phyloP scores from a whole-genome alignment of 129 eudicot species.

The Heracleum sosnowskyi region DNA sequence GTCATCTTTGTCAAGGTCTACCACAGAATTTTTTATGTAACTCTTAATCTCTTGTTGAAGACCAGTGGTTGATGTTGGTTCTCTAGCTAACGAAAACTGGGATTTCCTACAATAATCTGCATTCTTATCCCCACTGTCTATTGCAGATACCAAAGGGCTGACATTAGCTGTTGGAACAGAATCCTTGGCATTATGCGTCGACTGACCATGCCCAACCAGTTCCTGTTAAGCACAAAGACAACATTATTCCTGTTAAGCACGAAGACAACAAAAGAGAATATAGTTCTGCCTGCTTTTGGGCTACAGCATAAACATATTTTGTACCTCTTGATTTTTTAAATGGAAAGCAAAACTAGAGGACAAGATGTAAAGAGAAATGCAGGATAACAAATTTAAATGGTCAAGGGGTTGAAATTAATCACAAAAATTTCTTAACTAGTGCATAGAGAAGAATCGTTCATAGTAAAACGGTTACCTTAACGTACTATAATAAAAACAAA shows the following conservation, averaged over 20 bases:
- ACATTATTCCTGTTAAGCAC: constrained; percentile 10
- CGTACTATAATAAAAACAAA: not conserved
- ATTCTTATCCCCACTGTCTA: constrained; percentile 10
- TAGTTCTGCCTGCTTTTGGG: not conserved
- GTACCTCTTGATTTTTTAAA: not conserved
- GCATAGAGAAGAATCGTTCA: not conserved
- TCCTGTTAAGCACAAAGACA: constrained; percentile 14
- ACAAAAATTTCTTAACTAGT: not conserved
- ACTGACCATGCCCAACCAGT: constrained; percentile 20
- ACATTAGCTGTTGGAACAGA: constrained; percentile 26
- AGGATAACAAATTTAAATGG: not conserved
- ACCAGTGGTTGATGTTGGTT: constrained; percentile 22
- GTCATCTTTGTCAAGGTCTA: constrained; percentile 20
- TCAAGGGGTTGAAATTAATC: not conserved
- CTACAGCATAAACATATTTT: not conserved
- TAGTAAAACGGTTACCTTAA: not conserved
- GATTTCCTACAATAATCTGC: constrained; percentile 21
- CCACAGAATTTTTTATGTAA: constrained; percentile 40
- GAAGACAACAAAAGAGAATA: not conserved
- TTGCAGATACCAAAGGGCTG: constrained; percentile 14
- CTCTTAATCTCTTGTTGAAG: constrained; percentile 40
- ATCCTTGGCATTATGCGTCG: constrained; percentile 25
- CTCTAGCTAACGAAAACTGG: constrained; percentile 43
- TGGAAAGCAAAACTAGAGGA: not conserved
- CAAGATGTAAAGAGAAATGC: not conserved